phyloP scores from a whole-genome alignment of 1,284 basidiomycete genomes.

The Neotropicomus parvogracilis region DNA sequence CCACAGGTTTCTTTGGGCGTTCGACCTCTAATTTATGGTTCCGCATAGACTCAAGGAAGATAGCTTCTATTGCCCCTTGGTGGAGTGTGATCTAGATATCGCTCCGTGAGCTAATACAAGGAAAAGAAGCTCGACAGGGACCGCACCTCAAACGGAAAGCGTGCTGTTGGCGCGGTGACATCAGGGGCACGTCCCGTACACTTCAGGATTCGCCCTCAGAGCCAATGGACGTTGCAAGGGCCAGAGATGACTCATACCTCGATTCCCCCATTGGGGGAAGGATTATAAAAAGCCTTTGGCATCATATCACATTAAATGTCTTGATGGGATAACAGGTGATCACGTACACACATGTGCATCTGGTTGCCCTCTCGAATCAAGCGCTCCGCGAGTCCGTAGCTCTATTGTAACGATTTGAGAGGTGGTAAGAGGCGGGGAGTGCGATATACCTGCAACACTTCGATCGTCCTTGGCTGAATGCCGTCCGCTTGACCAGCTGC shows the following conservation, averaged over 20 bases:
- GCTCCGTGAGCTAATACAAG: not conserved
- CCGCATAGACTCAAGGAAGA: conserved; percentile 64
- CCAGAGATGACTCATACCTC: not conserved
- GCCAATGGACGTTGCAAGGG: not conserved
- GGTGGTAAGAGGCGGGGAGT: not conserved
- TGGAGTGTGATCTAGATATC: conserved; percentile 56
- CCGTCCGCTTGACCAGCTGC: conserved; percentile 4
- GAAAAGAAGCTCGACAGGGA: not conserved
- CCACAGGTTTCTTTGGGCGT: conserved; percentile 53
- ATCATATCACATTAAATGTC: no score
- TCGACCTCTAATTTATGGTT: conserved; percentile 51
- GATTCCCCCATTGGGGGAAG: not conserved
- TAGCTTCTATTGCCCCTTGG: conserved; percentile 70
- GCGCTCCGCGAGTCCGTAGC: conserved; percentile 30
- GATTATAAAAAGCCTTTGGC: not conserved
- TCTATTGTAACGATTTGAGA: conserved; percentile 37
- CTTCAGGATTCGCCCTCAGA: not conserved
- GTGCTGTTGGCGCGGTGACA: conserved; percentile 54
- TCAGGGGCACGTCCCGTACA: conserved; percentile 45
- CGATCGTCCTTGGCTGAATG: conserved; percentile 4
- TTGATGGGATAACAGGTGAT: no score
- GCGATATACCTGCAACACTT: conserved; percentile 2
- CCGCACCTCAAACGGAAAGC: conserved; percentile 61
- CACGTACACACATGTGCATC: conserved; percentile 60
- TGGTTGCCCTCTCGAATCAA: conserved; percentile 63